phyloP scores from a whole-genome alignment of 106 monocot genomes.

The Dioscorea dumetorum region DNA sequence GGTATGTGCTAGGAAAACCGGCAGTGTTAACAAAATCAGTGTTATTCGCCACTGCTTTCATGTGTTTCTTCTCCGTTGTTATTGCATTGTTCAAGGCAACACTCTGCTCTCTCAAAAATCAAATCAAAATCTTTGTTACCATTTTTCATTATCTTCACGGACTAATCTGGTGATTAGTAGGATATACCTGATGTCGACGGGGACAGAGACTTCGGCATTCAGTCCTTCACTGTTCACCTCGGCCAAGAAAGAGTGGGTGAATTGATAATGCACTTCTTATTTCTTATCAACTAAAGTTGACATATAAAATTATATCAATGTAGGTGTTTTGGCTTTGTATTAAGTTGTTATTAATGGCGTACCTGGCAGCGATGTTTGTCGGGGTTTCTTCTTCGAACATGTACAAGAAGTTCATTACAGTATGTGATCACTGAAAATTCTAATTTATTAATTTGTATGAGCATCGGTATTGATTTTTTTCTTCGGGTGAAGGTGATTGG shows the following conservation, averaged over 20 bases:
- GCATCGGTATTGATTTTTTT: not conserved
- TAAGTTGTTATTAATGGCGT: constrained; percentile 33
- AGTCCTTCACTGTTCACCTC: constrained; percentile 46
- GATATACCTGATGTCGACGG: constrained; percentile 66
- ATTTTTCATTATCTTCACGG: not conserved
- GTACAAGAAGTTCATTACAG: constrained; percentile 20
- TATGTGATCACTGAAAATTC: constrained; percentile 6
- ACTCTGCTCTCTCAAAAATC: not conserved
- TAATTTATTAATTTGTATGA: not conserved
- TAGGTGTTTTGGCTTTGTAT: constrained; percentile 67
- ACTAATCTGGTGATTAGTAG: constrained; percentile 14
- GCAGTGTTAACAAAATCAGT: constrained; percentile 19
- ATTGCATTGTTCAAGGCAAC: constrained; percentile 64
- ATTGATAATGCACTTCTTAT: not conserved
- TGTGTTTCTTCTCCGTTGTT: constrained; percentile 62
- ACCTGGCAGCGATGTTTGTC: constrained; percentile 29
- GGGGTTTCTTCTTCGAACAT: constrained; percentile 29
- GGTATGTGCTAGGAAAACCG: constrained; percentile 38
- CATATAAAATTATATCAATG: not conserved
- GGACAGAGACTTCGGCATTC: constrained; percentile 44
- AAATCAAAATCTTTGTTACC: not conserved
- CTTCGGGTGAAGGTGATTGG: constrained; percentile 26
- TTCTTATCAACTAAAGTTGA: not conserved
- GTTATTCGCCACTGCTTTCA: constrained; percentile 49
- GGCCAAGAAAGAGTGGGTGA: constrained; percentile 37